Base-by-base conservation (phyloP, 192 early-diverging fungal genomes). In the Mortierella claussenii region DNA sequence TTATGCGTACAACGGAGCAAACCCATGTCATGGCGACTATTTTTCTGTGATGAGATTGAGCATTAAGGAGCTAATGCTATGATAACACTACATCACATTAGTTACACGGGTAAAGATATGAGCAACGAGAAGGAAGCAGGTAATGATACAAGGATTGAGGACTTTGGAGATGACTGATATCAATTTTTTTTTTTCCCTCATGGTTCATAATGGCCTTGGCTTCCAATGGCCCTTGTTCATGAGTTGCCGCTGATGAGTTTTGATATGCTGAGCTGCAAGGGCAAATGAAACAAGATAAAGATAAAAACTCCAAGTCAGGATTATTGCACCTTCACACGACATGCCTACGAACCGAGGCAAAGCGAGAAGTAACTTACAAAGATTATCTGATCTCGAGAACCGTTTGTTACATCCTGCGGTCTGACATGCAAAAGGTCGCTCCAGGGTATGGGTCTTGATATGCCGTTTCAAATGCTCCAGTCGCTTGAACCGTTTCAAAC, bases 401-500 rank as follows among this genome's bases (percentile, higher is more conserved):
- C 82, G 83, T 79, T 93, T 93, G 60, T 88, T 89, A 68, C 93
- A 95, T 24, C 88, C 89, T 32, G 83, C 79, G 53, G 82, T 84
- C 61, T 78, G 73, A 76, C 91, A 93, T 23, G 78, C 71, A 78
- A 90, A 88, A 34, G 91, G 90, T 59, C 88, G 80, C 55, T 91
- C 90, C 18, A 91, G 87, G 24, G 92, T 89, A 79, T 93, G 92
- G 0, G 88, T 89, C 62, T 91, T 85, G 81, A 89, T 86, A 71
- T 95, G 93, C n/a, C 92, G 88, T 33, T 90, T 93, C 27, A 95
- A 74, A 73, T 95, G 93, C 62, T 93, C 91, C 45, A 89, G 88
- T 30, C 91, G 32, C 57, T 76, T 76, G 40, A 76, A 76, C 31
- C 73, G 54, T n/a, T 76, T 76, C 65, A 62, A 12, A 26, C 73